phyloP scores from a whole-genome alignment of 2,329 filamentous ascomycete genomes.

The Penicillium glabrum region DNA sequence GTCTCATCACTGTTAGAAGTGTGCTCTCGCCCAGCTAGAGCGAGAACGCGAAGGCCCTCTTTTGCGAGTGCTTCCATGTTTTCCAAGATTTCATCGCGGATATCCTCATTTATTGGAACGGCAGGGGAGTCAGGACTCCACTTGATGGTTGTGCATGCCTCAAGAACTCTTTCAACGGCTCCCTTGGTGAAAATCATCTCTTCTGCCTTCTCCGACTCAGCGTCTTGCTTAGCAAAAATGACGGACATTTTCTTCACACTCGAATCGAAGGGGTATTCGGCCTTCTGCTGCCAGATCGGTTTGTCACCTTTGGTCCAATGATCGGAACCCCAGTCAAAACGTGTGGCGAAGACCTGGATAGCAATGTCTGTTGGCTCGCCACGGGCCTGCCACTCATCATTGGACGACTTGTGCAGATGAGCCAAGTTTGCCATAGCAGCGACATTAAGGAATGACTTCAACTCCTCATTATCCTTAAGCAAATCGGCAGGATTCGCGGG shows the following conservation, averaged over 20 bases:
- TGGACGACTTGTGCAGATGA: slow-evolving; percentile 56
- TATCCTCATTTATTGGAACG: slow-evolving; percentile 52
- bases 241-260: slow-evolving; percentile 76
- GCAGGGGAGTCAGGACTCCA: slow-evolving; percentile 39
- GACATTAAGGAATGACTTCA: slow-evolving; percentile 61
- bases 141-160: slow-evolving; percentile 58
- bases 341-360: slow-evolving; percentile 70
- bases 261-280: slow-evolving; percentile 73
- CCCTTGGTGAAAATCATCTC: slow-evolving; percentile 44
- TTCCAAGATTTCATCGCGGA: slow-evolving; percentile 57
- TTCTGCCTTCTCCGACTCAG: slow-evolving; percentile 16
- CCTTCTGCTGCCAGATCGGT: slow-evolving; percentile 57
- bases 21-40: slow-evolving; percentile 54
- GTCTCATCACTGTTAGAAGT: slow-evolving; percentile 14
- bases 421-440: slow-evolving; percentile 67
- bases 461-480: slow-evolving; percentile 46
- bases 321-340: slow-evolving; percentile 64
- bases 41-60: slow-evolving; percentile 68
- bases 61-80: slow-evolving; percentile 69
- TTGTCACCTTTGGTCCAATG: slow-evolving; percentile 52
- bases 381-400: slow-evolving; percentile 60
- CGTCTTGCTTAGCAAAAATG: slow-evolving; percentile 51
- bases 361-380: slow-evolving; percentile 73
- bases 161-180: slow-evolving; percentile 68
- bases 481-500: slow-evolving; percentile 34